A percentile compares a stretch with the other conserved stretches of the same genome.
Evolutionary conservation across 208 protist genomes (phyloP).

Genomic region (Wallacemonas collosoma): DNA sequence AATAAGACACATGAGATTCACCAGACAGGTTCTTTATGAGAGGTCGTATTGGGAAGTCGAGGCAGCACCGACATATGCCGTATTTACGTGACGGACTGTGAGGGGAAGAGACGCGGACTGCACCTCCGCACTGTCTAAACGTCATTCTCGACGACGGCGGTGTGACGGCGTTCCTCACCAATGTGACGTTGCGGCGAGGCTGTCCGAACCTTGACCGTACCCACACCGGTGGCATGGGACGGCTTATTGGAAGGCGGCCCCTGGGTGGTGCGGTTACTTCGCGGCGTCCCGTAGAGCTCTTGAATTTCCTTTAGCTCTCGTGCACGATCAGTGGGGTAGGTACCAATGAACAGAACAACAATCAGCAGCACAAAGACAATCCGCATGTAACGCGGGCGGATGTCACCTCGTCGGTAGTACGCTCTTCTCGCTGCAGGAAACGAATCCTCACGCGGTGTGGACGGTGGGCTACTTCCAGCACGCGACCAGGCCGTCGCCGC

Average conservation of each 20-base stretch:
- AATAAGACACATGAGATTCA: no score
- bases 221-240: background rate
- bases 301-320: slow-evolving; percentile 24
- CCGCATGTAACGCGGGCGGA: slow-evolving; percentile 7
- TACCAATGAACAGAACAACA: slow-evolving; percentile 17
- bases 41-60: no score
- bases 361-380: slow-evolving; percentile 21
- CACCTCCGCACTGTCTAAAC: no score
- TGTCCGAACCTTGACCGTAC: background rate
- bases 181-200: background rate
- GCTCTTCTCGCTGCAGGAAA: background rate
- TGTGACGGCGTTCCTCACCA: background rate
- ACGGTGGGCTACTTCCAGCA: slow-evolving; percentile 20
- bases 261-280: background rate
- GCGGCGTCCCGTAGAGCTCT: slow-evolving; percentile 5
- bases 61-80: no score
- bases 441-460: slow-evolving; percentile 15
- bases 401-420: slow-evolving; percentile 13
- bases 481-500: slow-evolving; percentile 7
- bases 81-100: no score
- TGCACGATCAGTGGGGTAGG: slow-evolving; percentile 18
- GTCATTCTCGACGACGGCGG: background rate
- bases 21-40: no score
- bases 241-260: no score
- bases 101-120: no score